phyloP scores from a whole-genome alignment of 352 stramenopile species.

The Phytophthora citricola region DNA sequence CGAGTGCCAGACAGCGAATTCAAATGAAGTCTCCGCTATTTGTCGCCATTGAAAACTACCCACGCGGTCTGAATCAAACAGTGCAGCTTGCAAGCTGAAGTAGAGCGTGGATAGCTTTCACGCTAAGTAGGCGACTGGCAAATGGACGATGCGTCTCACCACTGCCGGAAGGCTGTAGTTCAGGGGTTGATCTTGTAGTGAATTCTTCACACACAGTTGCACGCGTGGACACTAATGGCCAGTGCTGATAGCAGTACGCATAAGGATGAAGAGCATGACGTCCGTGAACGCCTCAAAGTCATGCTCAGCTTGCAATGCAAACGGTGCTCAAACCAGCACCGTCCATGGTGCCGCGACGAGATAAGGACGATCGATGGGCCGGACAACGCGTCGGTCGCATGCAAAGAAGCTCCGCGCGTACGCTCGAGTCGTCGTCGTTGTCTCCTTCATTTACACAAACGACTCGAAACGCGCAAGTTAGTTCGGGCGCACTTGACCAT shows the following conservation, averaged over 20 bases:
- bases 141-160: constrained; percentile 13
- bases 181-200: background rate
- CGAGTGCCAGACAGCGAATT: background rate
- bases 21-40: background rate
- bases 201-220: constrained; percentile 8
- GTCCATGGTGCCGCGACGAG: constrained; percentile 27
- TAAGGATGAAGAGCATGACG: constrained; percentile 6
- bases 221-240: constrained; percentile 10
- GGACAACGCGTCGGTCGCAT: background rate
- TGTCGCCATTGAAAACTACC: no score
- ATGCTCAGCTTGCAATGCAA: constrained; percentile 13
- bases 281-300: background rate
- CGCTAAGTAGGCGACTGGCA: constrained; percentile 3
- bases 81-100: no score
- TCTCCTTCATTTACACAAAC: constrained; percentile 40
- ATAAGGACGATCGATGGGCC: constrained; percentile 36
- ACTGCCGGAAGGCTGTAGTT: background rate
- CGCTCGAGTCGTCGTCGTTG: constrained; percentile 14
- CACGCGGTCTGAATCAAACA: no score
- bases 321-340: constrained; percentile 19
- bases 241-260: background rate
- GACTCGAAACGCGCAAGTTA: constrained; percentile 29
- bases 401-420: constrained; percentile 19
- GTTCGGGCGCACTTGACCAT: constrained; percentile 23
- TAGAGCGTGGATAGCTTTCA: background rate